phyloP scores from a whole-genome alignment of 1,284 basidiomycete genomes.

The Pascua guehoae region DNA sequence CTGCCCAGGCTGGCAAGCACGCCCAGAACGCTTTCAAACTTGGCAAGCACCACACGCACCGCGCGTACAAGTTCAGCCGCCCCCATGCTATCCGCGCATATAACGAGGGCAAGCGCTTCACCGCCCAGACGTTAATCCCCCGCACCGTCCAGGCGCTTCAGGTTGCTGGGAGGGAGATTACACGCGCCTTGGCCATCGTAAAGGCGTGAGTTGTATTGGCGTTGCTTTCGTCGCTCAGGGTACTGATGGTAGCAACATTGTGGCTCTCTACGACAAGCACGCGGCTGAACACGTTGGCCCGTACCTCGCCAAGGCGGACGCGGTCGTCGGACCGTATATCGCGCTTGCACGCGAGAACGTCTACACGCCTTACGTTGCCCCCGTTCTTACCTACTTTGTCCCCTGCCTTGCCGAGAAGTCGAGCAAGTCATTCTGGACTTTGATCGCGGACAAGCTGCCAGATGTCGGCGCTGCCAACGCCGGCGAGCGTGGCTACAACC shows the following conservation, averaged over 20 bases:
- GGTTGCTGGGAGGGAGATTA: constrained; percentile 8
- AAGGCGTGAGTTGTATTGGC: constrained; percentile 27
- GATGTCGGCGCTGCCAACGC: background rate
- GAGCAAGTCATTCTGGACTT: background rate
- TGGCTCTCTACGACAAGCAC: constrained; percentile 28
- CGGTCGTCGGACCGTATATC: constrained; percentile 17
- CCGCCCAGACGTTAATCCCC: constrained; percentile 18
- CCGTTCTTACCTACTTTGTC: constrained; percentile 30
- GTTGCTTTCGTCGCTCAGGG: background rate
- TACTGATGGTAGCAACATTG: constrained; percentile 8
- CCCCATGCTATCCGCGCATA: constrained; percentile 32
- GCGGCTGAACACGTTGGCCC: constrained; percentile 33
- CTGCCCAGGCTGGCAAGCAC: constrained; percentile 27
- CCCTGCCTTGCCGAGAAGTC: background rate
- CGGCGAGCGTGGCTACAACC: background rate
- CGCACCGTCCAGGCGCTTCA: constrained; percentile 11
- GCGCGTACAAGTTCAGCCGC: constrained; percentile 31
- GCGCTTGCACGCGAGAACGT: constrained; percentile 17
- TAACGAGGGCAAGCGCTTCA: constrained; percentile 21
- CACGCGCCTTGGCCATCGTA: constrained; percentile 13
- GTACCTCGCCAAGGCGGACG: constrained; percentile 23
- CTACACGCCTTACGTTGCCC: constrained; percentile 37
- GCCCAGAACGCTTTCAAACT: constrained; percentile 26
- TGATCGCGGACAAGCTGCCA: background rate
- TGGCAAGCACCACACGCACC: constrained; percentile 20